Base-by-base conservation (phyloP, 345 rosid genomes). In the Acer negundo region DNA sequence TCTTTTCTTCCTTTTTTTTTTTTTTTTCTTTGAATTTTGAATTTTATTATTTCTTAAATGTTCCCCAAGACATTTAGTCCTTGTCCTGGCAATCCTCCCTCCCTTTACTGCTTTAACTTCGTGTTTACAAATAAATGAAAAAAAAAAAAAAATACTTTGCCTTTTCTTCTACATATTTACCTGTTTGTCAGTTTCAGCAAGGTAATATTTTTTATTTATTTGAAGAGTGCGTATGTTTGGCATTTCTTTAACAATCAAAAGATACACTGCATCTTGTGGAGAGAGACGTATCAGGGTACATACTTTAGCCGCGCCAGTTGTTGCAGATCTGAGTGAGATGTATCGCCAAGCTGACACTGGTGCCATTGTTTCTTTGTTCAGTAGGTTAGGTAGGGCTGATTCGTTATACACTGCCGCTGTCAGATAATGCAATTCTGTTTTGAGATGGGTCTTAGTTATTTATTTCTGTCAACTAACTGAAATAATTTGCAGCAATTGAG, bases 211-310 rank as follows among this genome's bases (percentile, higher is more conserved):
- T 53, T 38, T 44, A 51, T 28, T 35, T 28, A 8, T 46, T 31
- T 22, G 68, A 42, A 58, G 31, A 11, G 40, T 19, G 69, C 31
- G 67, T 24, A 40, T 77, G 38, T 9, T 19, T 69, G 28, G 5
- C 38, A 19, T 81, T 81, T 85, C 89, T 88, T 94, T 91, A 83
- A 88, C 87, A 42, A 66, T 82, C 55, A 70, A 80, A 88, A 97
- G 99, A 73, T 97, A 97, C 78, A 97, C 98, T 74, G 98, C 99
- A 73, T 97, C 99, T 61, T 97, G 98, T 61, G 99, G 99, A 83
- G 99, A 97, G 89, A 94, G 99, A 82, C 96, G 98, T 72, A 97
- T 97, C 78, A 92, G 98, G 86, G 93, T 97, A 76, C 99, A 94
- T 81, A 97, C 98, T 8, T 89, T 95, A 59, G 91, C 92, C 53